Evolutionary conservation across 495 filamentous ascomycete genomes (phyloP), one percentile per base, ranked within the genome.

Genomic region (Penicillium malachiteum): DNA sequence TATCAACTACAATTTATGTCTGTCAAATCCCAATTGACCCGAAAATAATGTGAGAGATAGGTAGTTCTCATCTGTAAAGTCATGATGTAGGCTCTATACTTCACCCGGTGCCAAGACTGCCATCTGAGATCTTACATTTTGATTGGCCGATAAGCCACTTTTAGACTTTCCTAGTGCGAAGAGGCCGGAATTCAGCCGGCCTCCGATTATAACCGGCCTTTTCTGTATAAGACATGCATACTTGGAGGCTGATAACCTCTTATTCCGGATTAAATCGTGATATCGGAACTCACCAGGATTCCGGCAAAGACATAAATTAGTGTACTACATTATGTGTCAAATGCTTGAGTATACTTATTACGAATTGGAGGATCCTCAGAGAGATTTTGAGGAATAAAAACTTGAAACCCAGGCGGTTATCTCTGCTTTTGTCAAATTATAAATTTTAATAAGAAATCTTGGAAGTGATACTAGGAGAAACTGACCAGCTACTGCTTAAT

Each of bases 181-280:
- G 66, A 74, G 72, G 72, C 73, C 75, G 73, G 72, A 73, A 75
- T 73, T 60, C 49, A 59, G 50, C 72, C 71, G 73, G 73, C 73
- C 73, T 74, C 75, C 75, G 75, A 52, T 52, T 62, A 62, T 77
- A 76, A 49, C 74, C 74, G 74, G 60, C 48, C 60, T 39, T 38
- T 30, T 33, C 44, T 26, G 32, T 37, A 38, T 37, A 26, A 26
- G 21, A 26, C 34, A 2, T 9, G 34, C n/a, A n/a, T n/a, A n/a
- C n/a, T n/a, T 37, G 1, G 7, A 9, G 34, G 34, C 34, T 5
- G 34, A 37, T 2, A 7, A 26, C 21, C 21, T 26, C 21, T 26
- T 26, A 26, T 26, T 37, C 34, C 12, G 34, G 7, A 3, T 3
- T 37, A 37, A 1, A 37, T n/a, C n/a, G n/a, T n/a, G n/a, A n/a